Conservation (phyloP, 768 basidiomycete species). For the Trametes cingulata region DNA sequence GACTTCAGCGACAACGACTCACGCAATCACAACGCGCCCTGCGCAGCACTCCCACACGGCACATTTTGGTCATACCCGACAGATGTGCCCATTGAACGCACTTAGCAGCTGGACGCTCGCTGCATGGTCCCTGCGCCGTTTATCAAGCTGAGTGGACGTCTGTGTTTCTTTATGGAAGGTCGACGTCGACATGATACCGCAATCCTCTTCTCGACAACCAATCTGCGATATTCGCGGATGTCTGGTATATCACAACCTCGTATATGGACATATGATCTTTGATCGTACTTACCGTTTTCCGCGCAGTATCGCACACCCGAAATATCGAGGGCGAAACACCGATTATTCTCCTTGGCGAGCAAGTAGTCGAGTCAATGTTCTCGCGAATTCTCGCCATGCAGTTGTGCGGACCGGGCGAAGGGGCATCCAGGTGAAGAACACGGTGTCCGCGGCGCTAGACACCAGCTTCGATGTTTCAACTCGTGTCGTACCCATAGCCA, state of each 20-base stretch:
- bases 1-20: no score
- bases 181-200: not conserved
- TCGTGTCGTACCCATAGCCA: not conserved
- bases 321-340: not conserved
- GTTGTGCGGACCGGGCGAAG: not conserved
- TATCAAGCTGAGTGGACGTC: not conserved
- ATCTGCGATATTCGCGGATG: conserved; percentile 14
- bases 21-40: no score
- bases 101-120: no score
- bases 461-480: not conserved
- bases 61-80: no score
- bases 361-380: not conserved
- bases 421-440: not conserved
- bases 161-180: not conserved
- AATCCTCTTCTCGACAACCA: not conserved
- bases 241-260: not conserved
- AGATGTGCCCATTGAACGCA: no score
- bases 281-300: not conserved
- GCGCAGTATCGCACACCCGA: not conserved
- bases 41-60: no score
- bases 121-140: not conserved
- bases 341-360: not conserved
- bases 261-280: conserved; percentile 10
- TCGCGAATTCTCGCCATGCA: not conserved
- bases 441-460: not conserved